Percentiles rank a stretch among this genome's conserved stretches.
phyloP scores from a whole-genome alignment of 352 stramenopile genomes.

The Aphanomyces cochlioides region DNA sequence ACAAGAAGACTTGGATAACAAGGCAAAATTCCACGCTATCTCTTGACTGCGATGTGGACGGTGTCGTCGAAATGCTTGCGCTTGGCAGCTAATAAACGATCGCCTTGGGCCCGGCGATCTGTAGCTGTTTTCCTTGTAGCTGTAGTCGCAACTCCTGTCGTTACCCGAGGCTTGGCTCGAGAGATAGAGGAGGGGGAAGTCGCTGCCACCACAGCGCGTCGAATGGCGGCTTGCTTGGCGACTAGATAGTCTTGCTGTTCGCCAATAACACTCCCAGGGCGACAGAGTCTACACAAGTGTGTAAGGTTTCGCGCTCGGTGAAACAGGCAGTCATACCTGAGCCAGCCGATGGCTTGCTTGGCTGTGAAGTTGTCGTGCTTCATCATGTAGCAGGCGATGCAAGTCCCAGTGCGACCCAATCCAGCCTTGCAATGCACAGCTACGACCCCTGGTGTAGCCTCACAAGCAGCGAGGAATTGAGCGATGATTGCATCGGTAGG shows the following conservation, averaged over 20 bases:
- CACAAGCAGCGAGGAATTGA: constrained; percentile 57
- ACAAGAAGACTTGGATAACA: constrained; percentile 4
- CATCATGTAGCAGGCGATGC: constrained; percentile 92
- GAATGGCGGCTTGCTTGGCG: constrained; percentile 44
- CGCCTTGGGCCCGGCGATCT: not conserved
- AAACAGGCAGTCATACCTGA: constrained; percentile 56
- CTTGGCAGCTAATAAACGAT: constrained; percentile 5
- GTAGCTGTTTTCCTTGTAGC: not conserved
- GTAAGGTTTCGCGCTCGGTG: not conserved
- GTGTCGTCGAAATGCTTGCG: not conserved
- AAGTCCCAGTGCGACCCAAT: constrained; percentile 89
- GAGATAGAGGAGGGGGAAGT: not conserved
- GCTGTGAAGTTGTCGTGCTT: constrained; percentile 90
- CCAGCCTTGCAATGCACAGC: constrained; percentile 91
- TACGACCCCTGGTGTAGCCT: constrained; percentile 44
- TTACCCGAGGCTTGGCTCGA: not conserved
- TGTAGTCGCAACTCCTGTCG: not conserved
- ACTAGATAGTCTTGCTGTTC: constrained; percentile 89
- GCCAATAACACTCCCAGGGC: constrained; percentile 87
- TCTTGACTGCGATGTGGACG: not conserved
- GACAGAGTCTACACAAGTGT: constrained; percentile 20
- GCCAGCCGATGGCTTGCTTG: constrained; percentile 85
- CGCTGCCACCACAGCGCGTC: not conserved
- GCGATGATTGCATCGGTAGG: constrained; percentile 63
- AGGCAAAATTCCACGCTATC: not conserved